These are phyloP conservation scores for Endocalyx cinctus DNA, from an alignment of 2,329 filamentous ascomycete species.

Conservation along the genomic window DNA sequence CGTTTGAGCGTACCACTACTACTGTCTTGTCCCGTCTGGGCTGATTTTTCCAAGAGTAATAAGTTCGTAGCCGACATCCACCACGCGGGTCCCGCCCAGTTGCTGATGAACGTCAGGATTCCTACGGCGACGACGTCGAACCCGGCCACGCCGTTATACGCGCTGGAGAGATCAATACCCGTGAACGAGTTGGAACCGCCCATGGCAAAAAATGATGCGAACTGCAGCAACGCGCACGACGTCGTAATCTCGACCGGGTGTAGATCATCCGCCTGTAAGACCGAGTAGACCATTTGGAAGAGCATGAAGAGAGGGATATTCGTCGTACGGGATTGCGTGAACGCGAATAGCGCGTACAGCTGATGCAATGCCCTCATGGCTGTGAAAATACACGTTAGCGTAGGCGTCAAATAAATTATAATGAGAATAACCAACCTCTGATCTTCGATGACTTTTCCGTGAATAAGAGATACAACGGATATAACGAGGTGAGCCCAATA, in stretches of 20 bases:
- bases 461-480: constrained; percentile 36
- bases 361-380: constrained; percentile 55
- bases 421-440: constrained; percentile 17
- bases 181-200: constrained; percentile 94
- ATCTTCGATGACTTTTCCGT: constrained; percentile 19
- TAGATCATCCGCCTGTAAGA: constrained; percentile 43
- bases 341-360: constrained; percentile 70
- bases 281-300: constrained; percentile 56
- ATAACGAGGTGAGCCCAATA: constrained; percentile 33
- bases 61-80: constrained; percentile 68
- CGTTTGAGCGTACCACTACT: constrained; percentile 29
- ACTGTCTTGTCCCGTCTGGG: constrained; percentile 5
- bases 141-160: constrained; percentile 83
- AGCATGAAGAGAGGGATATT: constrained; percentile 84
- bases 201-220: constrained; percentile 81
- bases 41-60: constrained; percentile 43
- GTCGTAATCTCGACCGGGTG: constrained; percentile 57
- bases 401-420: background rate
- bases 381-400: constrained; percentile 16
- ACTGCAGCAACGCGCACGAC: constrained; percentile 71
- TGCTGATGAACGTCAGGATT: constrained; percentile 76
- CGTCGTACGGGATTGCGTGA: constrained; percentile 80
- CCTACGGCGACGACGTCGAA: constrained; percentile 83
- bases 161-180: constrained; percentile 88
- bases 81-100: constrained; percentile 89